phyloP scores from a whole-genome alignment of 169 alveolate species.

The Plasmodium cynomolgi region DNA sequence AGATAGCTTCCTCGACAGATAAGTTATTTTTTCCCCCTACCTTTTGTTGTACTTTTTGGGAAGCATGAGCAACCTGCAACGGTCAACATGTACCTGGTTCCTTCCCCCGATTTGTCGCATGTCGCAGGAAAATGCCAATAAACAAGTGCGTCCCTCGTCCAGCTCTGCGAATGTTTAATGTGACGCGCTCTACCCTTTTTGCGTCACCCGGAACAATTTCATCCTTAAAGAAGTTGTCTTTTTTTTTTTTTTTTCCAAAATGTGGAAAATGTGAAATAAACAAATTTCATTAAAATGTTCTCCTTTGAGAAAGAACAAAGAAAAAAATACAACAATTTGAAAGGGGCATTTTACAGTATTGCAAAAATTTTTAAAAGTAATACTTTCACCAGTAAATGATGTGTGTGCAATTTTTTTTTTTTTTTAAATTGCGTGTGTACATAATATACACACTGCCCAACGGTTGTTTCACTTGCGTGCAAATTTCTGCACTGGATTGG shows the following conservation, averaged over 20 bases:
- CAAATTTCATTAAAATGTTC: background rate
- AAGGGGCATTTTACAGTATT: background rate
- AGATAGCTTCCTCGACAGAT: background rate
- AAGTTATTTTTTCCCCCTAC: background rate
- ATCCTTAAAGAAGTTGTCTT: background rate
- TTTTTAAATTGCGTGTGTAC: background rate
- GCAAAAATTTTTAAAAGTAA: background rate
- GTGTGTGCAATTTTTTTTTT: background rate
- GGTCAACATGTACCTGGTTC: background rate
- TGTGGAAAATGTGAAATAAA: background rate
- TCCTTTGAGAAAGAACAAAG: background rate
- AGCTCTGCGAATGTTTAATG: background rate
- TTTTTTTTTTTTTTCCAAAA: background rate
- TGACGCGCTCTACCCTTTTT: background rate
- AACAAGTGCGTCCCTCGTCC: background rate
- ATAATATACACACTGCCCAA: background rate
- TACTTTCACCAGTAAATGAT: background rate
- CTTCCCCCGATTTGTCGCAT: background rate
- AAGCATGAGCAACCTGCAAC: background rate
- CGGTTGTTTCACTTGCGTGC: background rate
- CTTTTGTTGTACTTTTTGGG: background rate
- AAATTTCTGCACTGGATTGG: background rate
- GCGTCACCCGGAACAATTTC: background rate
- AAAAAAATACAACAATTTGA: background rate
- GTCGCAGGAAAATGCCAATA: background rate